These are phyloP conservation scores for Bathelium albidoporum DNA, from an alignment of 495 filamentous ascomycete genomes.

Conservation along the genomic window DNA sequence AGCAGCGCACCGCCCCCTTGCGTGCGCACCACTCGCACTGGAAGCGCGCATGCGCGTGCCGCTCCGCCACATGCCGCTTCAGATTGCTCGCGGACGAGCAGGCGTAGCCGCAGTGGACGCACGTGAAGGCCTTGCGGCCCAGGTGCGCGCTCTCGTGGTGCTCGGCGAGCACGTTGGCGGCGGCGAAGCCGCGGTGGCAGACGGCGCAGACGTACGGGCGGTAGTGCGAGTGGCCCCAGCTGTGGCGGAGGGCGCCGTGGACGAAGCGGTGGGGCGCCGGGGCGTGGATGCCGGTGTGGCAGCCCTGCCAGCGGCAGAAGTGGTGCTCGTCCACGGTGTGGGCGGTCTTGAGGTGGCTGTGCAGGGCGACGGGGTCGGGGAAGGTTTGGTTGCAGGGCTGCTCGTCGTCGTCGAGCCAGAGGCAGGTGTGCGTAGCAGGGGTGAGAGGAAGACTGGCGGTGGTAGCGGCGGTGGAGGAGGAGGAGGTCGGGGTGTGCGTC, in stretches of 20 bases:
- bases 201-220: neutral
- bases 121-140: neutral
- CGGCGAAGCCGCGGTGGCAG: neutral
- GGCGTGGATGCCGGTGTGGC: neutral
- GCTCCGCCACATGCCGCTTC: neutral
- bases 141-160: neutral
- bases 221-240: neutral
- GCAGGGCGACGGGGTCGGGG: neutral
- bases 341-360: neutral
- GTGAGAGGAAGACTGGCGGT: neutral
- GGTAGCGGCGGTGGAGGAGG: neutral
- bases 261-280: neutral
- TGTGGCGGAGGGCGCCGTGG: neutral
- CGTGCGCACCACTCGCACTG: conserved; percentile 2
- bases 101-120: neutral
- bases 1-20: neutral
- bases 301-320: neutral
- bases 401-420: neutral
- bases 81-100: neutral
- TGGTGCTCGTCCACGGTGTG: neutral
- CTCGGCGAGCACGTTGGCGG: neutral
- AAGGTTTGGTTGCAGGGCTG: conserved; percentile 16
- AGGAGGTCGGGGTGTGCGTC: neutral
- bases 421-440: neutral
- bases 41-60: neutral